phyloP scores from a whole-genome alignment of 2,329 filamentous ascomycete genomes.

The Penicillium oxalicum region DNA sequence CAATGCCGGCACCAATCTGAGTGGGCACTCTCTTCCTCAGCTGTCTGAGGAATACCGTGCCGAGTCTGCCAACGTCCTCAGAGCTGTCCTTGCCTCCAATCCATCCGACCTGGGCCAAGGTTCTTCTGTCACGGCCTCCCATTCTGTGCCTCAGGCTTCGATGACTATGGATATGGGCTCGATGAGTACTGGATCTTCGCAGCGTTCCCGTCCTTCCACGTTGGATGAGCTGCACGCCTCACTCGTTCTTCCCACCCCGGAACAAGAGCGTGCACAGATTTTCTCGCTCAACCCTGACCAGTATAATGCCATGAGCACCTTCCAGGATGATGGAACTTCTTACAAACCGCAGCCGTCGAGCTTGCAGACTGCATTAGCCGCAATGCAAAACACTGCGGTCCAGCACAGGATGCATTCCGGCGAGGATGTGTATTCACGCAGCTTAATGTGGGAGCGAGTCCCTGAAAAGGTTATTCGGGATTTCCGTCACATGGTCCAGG shows the following conservation, averaged over 20 bases:
- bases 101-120: conserved; percentile 48
- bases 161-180: conserved; percentile 36
- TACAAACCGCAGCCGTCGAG: conserved; percentile 39
- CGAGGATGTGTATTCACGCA: conserved; percentile 87
- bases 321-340: conserved; percentile 47
- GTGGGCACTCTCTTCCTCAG: conserved; percentile 50
- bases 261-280: conserved; percentile 81
- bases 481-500: conserved; percentile 85
- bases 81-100: conserved; percentile 41
- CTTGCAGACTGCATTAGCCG: conserved; percentile 62
- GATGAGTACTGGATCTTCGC: conserved; percentile 26
- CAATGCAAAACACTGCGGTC: conserved; percentile 63
- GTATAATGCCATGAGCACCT: conserved; percentile 77
- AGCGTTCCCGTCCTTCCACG: conserved; percentile 26
- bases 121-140: conserved; percentile 31
- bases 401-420: conserved; percentile 58
- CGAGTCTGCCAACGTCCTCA: conserved; percentile 44
- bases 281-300: conserved; percentile 81
- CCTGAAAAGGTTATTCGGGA: conserved; percentile 85
- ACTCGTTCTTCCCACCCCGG: conserved; percentile 68
- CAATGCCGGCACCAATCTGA: conserved; percentile 59
- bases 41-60: conserved; percentile 44
- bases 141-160: conserved; percentile 24
- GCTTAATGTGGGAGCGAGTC: conserved; percentile 89
- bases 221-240: conserved; percentile 63